Conservation (phyloP, 495 filamentous ascomycete species). For the Clavariopsis aquatica region DNA sequence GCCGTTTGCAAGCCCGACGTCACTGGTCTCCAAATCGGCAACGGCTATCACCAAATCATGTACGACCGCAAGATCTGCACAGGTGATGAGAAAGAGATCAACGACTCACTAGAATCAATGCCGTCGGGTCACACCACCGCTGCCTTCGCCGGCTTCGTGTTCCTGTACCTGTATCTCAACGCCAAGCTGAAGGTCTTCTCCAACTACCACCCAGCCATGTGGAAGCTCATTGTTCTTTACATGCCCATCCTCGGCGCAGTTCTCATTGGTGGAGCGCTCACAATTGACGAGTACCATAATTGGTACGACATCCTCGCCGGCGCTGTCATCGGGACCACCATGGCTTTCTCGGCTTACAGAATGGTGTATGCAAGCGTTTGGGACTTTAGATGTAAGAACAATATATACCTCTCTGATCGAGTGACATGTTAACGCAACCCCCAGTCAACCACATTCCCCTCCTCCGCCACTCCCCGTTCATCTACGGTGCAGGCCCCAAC, state of each 20-base stretch:
- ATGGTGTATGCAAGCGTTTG: constrained; percentile 42
- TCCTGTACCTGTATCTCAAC: constrained; percentile 57
- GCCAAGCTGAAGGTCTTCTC: constrained; percentile 58
- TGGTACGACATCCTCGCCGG: constrained; percentile 48
- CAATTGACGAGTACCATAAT: constrained; percentile 59
- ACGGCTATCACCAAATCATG: constrained; percentile 53
- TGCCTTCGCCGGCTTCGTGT: constrained; percentile 54
- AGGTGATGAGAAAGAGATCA: constrained; percentile 47
- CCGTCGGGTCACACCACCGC: constrained; percentile 59
- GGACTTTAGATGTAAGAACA: constrained; percentile 34
- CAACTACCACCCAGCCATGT: constrained; percentile 64
- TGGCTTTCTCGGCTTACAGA: constrained; percentile 40
- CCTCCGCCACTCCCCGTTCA: constrained; percentile 35
- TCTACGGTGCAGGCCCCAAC: constrained; percentile 32
- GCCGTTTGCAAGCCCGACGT: constrained; percentile 52
- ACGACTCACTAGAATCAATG: constrained; percentile 53
- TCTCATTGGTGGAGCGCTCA: constrained; percentile 60
- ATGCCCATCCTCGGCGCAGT: constrained; percentile 59
- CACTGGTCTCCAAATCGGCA: constrained; percentile 41
- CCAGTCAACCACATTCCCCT: constrained; percentile 43
- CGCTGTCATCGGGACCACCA: constrained; percentile 40
- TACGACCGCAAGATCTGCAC: constrained; percentile 55
- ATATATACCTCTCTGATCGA: not conserved
- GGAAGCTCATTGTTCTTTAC: constrained; percentile 62
- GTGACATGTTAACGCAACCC: not conserved